Evolutionary conservation across 2,329 filamentous ascomycete genomes (phyloP).

Genomic region (Juglanconis sp.): DNA sequence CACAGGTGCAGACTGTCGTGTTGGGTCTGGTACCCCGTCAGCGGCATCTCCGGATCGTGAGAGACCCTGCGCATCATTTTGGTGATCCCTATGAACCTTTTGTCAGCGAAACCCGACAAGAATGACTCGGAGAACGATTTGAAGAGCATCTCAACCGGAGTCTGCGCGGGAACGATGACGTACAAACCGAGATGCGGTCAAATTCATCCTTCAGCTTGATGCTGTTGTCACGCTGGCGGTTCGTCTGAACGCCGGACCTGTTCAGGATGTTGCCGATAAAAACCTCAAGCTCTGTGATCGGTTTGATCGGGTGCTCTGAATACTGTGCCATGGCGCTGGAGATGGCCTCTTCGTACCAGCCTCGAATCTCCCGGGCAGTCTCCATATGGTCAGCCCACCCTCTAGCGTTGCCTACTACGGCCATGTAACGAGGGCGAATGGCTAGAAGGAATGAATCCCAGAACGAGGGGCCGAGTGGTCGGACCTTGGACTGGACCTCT

Average conservation of each 20-base stretch:
- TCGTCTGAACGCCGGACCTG: constrained; percentile 45
- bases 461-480: constrained; percentile 32
- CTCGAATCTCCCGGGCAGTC: constrained; percentile 39
- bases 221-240: constrained; percentile 50
- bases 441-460: constrained; percentile 40
- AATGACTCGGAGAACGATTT: no score
- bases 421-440: constrained; percentile 26
- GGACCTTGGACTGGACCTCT: constrained; percentile 36
- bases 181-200: constrained; percentile 40
- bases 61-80: constrained; percentile 28
- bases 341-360: constrained; percentile 45
- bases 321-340: constrained; percentile 38
- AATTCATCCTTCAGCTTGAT: constrained; percentile 51
- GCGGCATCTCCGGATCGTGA: background rate
- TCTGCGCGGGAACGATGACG: constrained; percentile 2
- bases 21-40: constrained; percentile 13
- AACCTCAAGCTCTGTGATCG: constrained; percentile 49
- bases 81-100: constrained; percentile 24
- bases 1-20: constrained; percentile 27
- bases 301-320: constrained; percentile 42
- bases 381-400: constrained; percentile 31
- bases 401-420: constrained; percentile 20
- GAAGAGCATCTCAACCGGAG: no score
- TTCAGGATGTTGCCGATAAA: constrained; percentile 56
- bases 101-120: no score